Percentiles rank a stretch among this genome's conserved stretches.
These are phyloP conservation scores for Hanseniaspora vineae DNA, from an alignment of 805 yeast species.

Conservation along the genomic window DNA sequence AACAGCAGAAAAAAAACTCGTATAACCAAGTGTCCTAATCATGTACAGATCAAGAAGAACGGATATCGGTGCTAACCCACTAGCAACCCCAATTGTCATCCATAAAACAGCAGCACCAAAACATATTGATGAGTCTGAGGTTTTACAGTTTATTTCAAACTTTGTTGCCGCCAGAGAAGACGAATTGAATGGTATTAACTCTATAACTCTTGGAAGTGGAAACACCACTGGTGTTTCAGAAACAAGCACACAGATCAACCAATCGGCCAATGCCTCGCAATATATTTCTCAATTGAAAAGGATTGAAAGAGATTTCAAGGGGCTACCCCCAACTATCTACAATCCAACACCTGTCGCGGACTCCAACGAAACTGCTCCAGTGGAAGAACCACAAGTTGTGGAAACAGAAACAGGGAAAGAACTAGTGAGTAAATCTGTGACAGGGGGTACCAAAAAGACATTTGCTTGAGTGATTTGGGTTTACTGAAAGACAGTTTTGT, in stretches of 20 bases:
- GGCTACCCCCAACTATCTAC: conserved; percentile 49
- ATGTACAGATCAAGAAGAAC: conserved; percentile 7
- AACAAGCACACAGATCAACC: conserved; percentile 14
- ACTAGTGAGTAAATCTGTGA: conserved; percentile 11
- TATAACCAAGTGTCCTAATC: neutral
- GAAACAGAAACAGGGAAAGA: conserved; percentile 5
- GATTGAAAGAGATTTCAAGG: conserved; percentile 66
- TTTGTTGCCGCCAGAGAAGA: conserved; percentile 5
- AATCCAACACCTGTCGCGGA: conserved; percentile 1
- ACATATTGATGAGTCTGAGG: conserved; percentile 2
- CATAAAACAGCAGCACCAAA: conserved; percentile 1
- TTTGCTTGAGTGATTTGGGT: conserved; percentile 8
- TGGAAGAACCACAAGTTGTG: conserved; percentile 2
- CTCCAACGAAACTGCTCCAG: neutral
- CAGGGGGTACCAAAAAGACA: conserved; percentile 20
- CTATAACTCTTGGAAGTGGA: conserved; percentile 1
- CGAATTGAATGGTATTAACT: conserved; percentile 3
- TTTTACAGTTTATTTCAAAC: conserved; percentile 4
- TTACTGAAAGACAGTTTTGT: neutral
- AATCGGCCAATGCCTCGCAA: conserved; percentile 18
- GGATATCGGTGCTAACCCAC: conserved; percentile 6
- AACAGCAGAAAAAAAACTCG: too few relatives aligned
- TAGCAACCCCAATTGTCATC: conserved; percentile 4
- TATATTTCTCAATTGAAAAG: conserved; percentile 48
- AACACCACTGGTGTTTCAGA: neutral